These are phyloP conservation scores for Anaeromyces robustus DNA, from an alignment of 192 early-diverging fungal genomes.

Conservation along the genomic window DNA sequence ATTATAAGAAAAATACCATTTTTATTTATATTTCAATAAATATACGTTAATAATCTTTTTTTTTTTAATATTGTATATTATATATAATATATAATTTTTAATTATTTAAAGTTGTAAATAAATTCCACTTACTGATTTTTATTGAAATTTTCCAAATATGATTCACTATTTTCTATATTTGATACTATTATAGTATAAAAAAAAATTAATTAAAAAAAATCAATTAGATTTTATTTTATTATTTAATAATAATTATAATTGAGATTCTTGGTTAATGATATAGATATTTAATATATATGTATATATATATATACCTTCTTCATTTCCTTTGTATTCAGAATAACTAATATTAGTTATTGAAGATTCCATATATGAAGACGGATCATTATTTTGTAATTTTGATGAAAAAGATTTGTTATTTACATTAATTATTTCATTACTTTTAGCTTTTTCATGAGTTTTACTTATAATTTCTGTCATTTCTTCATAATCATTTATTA, in stretches of 20 bases:
- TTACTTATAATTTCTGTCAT: not conserved
- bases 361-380: not conserved
- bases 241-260: too few species aligned
- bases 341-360: not conserved
- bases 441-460: not conserved
- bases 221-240: too few species aligned
- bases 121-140: not conserved
- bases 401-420: not conserved
- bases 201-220: too few species aligned
- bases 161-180: not conserved
- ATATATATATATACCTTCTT: not conserved
- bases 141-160: not conserved
- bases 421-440: not conserved
- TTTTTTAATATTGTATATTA: too few species aligned
- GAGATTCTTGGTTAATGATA: too few species aligned
- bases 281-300: too few species aligned
- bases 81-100: too few species aligned
- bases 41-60: too few species aligned
- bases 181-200: not conserved
- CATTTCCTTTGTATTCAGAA: not conserved
- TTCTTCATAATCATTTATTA: not conserved
- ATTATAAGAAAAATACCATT: too few species aligned
- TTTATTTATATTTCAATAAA: too few species aligned
- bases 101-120: too few species aligned
- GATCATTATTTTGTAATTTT: not conserved